A percentile compares a stretch with the other conserved stretches of the same genome.
These are phyloP conservation scores for Infundibulicybe gibba DNA, from an alignment of 768 basidiomycete genomes.

Conservation along the genomic window DNA sequence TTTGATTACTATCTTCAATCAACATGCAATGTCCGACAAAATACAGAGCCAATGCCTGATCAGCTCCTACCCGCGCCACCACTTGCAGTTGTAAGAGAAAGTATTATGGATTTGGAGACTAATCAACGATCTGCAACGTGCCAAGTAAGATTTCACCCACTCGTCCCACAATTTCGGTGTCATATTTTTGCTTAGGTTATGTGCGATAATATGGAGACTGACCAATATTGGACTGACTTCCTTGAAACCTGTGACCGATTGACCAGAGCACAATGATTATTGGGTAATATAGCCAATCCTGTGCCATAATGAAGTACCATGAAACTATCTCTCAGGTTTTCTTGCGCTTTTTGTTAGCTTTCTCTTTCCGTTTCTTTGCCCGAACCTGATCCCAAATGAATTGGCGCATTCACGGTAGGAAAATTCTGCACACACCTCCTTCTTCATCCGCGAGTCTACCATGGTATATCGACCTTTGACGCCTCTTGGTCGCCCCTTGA, in stretches of 20 bases:
- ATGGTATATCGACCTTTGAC: constrained; percentile 94
- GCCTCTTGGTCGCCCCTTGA: constrained; percentile 93
- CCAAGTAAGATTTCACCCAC: constrained; percentile 37
- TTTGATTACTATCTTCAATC: constrained; percentile 42
- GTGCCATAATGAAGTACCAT: too few relatives aligned
- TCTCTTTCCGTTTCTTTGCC: constrained; percentile 78
- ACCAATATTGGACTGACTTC: constrained; percentile 38
- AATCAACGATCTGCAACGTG: constrained; percentile 47
- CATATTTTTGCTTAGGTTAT: constrained; percentile 32
- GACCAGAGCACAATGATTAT: constrained; percentile 13
- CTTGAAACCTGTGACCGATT: constrained; percentile 32
- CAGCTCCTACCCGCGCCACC: constrained; percentile 1
- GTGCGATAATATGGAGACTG: constrained; percentile 32
- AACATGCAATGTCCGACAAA: constrained; percentile 46
- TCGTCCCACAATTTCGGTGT: constrained; percentile 1
- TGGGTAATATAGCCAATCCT: too few relatives aligned
- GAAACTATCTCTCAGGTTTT: too few relatives aligned
- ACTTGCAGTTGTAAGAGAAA: constrained; percentile 37
- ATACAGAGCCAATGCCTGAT: constrained; percentile 18
- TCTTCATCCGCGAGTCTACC: constrained; percentile 92
- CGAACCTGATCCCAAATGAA: constrained; percentile 51
- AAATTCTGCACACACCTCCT: constrained; percentile 58
- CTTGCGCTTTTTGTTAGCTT: constrained; percentile 60
- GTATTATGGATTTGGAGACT: constrained; percentile 49
- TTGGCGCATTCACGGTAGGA: constrained; percentile 1